Percentiles rank a stretch among this genome's conserved stretches.
These are phyloP conservation scores for Fusarium buxicola DNA, from an alignment of 2,329 filamentous ascomycete species.

Conservation along the genomic window DNA sequence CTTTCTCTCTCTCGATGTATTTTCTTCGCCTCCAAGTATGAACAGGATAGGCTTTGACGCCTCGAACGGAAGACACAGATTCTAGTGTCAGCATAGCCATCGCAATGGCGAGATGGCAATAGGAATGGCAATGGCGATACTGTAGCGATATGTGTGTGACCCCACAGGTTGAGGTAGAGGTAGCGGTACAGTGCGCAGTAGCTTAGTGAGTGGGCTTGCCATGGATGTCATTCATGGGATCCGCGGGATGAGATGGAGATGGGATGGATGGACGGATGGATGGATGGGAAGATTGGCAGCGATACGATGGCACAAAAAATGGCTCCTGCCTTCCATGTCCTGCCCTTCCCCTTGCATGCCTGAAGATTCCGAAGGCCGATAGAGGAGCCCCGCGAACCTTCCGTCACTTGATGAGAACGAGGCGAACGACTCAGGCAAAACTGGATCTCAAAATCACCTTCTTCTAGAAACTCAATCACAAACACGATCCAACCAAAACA, in stretches of 20 bases:
- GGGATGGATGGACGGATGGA: conserved; percentile 8
- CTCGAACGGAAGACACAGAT: conserved; percentile 3
- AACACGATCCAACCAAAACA: conserved; percentile 5
- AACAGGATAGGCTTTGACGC: conserved; percentile 5
- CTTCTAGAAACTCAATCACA: conserved; percentile 23
- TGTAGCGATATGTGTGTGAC: conserved; percentile 14
- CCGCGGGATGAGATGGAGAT: conserved; percentile 29
- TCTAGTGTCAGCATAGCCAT: conserved; percentile 11
- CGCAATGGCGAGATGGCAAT: conserved; percentile 12
- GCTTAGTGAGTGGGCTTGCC: conserved; percentile 23
- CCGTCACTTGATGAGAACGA: not conserved
- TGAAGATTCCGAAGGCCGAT: not conserved
- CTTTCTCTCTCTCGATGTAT: conserved; percentile 7
- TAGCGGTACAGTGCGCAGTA: conserved; percentile 16
- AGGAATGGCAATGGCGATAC: conserved; percentile 8
- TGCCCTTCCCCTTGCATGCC: conserved; percentile 2
- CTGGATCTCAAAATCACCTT: conserved; percentile 11
- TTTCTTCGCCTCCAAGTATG: conserved; percentile 5
- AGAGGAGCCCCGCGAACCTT: not conserved
- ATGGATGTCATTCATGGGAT: conserved; percentile 35
- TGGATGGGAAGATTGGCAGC: conserved; percentile 16
- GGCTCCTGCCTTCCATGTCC: not conserved
- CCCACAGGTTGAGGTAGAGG: conserved; percentile 22
- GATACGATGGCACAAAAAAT: not conserved
- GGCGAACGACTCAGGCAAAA: not conserved